Evolutionary conservation across 2,329 filamentous ascomycete species (phyloP).

Genomic region (Verticillium isaacii): DNA sequence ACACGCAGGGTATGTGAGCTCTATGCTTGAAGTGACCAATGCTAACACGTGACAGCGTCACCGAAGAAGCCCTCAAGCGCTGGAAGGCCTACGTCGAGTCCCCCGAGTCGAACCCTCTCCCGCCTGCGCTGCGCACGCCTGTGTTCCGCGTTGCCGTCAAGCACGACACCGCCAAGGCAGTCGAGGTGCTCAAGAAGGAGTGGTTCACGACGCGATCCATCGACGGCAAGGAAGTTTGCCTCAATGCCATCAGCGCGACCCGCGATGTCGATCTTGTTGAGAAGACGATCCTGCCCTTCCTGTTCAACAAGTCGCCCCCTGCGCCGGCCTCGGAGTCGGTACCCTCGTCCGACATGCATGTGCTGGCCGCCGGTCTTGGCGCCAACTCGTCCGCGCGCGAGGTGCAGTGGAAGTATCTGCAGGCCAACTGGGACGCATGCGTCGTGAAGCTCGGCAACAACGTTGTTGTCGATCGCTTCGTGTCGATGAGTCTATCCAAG

Average conservation of each 20-base stretch:
- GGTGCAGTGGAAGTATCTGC: constrained; percentile 80
- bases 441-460: constrained; percentile 73
- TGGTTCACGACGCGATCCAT: constrained; percentile 79
- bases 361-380: constrained; percentile 67
- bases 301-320: constrained; percentile 62
- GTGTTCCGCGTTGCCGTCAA: constrained; percentile 77
- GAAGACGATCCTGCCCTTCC: constrained; percentile 66
- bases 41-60: constrained; percentile 41
- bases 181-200: constrained; percentile 76
- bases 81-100: constrained; percentile 78
- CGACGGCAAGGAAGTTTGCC: constrained; percentile 84
- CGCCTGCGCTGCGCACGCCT: constrained; percentile 74
- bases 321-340: constrained; percentile 55
- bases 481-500: constrained; percentile 71
- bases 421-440: constrained; percentile 74
- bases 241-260: constrained; percentile 70
- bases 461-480: constrained; percentile 83
- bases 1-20: constrained; percentile 57
- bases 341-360: constrained; percentile 81
- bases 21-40: not conserved
- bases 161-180: constrained; percentile 61
- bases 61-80: constrained; percentile 68
- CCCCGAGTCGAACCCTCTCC: constrained; percentile 62
- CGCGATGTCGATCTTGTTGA: constrained; percentile 64
- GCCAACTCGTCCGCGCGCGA: constrained; percentile 68